Evolutionary conservation across 306 rosid species (phyloP), one percentile per base, ranked within the genome.

Genomic region (Alnus glutinosa): DNA sequence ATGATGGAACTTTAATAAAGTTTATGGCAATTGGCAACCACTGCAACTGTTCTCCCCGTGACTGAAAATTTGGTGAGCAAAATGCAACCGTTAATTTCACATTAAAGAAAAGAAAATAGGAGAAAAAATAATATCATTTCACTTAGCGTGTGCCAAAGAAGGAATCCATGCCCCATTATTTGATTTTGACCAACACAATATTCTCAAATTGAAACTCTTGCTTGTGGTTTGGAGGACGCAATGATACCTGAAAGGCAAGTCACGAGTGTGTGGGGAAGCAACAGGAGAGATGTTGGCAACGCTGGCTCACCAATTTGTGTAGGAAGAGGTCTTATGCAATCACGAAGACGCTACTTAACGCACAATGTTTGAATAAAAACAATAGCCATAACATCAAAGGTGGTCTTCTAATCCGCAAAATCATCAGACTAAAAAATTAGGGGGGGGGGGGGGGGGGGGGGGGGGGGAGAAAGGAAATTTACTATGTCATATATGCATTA

Each of bases 31-130:
- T 39, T 67, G 51, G 34, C 15, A 67, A 42, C 42, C 42, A n/a
- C 51, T 4, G n/a, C 30, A 39, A 42, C 72, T 67, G 72, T 67
- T 67, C 72, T 18, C 9, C 72, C 72, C 72, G 72, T 67, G 51
- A 67, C 50, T 39, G 1, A 42, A 23, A 67, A 67, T 67, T 67
- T 39, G 10, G n/a, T 9, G 72, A 39, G 14, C 3, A 67, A 67
- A 42, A 67, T 67, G 28, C 12, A 4, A 42, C 19, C 51, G 28
- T 4, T n/a, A n/a, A n/a, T 2, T 9, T 28, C 66, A 59, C 34
- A 7, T 39, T 11, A 18, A 47, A 18, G 8, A 48, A 23, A 10
- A 67, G 9, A 23, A 44, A 18, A 10, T 8, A 1, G 72, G 34
- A 67, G 9, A n/a, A 3, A 18, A 67, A 67, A 19, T 3, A 18